Conservation (phyloP, 2,329 filamentous ascomycete species). For the Neofusicoccum umdonicola region DNA sequence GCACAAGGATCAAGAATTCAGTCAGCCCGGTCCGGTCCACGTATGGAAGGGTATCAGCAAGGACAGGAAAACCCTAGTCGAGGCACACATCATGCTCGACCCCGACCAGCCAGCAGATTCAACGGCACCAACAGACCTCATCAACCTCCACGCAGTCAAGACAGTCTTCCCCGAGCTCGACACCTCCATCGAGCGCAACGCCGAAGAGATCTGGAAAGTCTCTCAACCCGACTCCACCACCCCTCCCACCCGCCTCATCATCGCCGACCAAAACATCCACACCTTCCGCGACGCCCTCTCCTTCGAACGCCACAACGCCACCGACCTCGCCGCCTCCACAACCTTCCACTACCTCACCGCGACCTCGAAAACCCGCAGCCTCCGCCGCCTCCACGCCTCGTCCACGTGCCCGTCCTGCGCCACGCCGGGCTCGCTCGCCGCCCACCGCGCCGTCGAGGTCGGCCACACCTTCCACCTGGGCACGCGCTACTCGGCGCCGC, state of each 20-base stretch:
- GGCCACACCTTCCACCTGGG: conserved; percentile 95
- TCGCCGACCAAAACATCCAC: conserved; percentile 6
- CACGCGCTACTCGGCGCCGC: conserved; percentile 76
- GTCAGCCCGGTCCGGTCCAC: conserved; percentile 21
- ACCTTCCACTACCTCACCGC: conserved; percentile 23
- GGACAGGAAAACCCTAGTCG: conserved; percentile 66
- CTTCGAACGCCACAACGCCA: conserved; percentile 20
- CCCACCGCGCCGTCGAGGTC: conserved; percentile 72
- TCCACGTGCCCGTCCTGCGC: conserved; percentile 6
- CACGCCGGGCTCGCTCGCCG: conserved; percentile 28
- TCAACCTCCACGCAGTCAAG: conserved; percentile 65
- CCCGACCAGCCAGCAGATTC: conserved; percentile 36
- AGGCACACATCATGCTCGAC: conserved; percentile 43
- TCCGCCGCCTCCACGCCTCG: not conserved
- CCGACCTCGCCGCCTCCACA: conserved; percentile 10
- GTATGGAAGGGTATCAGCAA: conserved; percentile 64
- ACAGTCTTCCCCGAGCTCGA: conserved; percentile 66
- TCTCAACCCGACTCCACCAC: not conserved
- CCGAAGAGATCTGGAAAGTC: conserved; percentile 13
- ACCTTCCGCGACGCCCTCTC: conserved; percentile 23
- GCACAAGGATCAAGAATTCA: conserved; percentile 24
- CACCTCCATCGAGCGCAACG: conserved; percentile 60
- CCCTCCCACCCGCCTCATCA: not conserved
- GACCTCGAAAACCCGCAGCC: not conserved
- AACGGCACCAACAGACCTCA: conserved; percentile 27